Evolutionary conservation across 208 protist genomes (phyloP).

Genomic region (Histomonas meleagridis): DNA sequence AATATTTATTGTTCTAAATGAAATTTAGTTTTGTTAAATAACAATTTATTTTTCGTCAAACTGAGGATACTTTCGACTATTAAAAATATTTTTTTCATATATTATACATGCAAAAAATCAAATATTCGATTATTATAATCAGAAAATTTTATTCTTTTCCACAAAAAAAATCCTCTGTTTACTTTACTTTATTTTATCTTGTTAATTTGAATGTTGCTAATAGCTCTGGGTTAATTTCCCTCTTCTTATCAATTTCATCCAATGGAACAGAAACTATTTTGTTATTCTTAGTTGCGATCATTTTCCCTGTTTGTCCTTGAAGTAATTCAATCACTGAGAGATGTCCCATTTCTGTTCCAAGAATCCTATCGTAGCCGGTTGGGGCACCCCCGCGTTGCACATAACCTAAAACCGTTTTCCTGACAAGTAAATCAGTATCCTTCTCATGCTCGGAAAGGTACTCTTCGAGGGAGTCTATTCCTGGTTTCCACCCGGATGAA

Average conservation of each 20-base stretch:
- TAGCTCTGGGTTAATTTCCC: not conserved
- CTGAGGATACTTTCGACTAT: too few relatives aligned
- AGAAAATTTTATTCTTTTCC: too few relatives aligned
- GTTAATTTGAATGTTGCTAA: not conserved
- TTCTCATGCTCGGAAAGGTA: not conserved
- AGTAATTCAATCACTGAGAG: not conserved
- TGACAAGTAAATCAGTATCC: not conserved
- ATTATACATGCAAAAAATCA: too few relatives aligned
- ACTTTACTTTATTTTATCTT: too few relatives aligned
- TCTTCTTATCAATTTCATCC: not conserved
- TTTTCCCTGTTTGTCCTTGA: not conserved
- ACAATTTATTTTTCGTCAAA: too few relatives aligned
- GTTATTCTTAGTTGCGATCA: not conserved
- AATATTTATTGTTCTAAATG: too few relatives aligned
- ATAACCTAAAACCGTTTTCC: not conserved
- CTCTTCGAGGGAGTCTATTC: not conserved
- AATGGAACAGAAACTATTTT: not conserved
- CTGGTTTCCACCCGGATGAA: not conserved
- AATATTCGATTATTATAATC: too few relatives aligned
- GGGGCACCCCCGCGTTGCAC: not conserved
- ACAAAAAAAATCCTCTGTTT: too few relatives aligned
- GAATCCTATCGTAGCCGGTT: not conserved
- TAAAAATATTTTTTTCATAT: too few relatives aligned
- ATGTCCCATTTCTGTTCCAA: not conserved
- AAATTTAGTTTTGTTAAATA: too few relatives aligned